Conservation (phyloP, 768 basidiomycete genomes). For the Dictyophora rubrovolvata region DNA sequence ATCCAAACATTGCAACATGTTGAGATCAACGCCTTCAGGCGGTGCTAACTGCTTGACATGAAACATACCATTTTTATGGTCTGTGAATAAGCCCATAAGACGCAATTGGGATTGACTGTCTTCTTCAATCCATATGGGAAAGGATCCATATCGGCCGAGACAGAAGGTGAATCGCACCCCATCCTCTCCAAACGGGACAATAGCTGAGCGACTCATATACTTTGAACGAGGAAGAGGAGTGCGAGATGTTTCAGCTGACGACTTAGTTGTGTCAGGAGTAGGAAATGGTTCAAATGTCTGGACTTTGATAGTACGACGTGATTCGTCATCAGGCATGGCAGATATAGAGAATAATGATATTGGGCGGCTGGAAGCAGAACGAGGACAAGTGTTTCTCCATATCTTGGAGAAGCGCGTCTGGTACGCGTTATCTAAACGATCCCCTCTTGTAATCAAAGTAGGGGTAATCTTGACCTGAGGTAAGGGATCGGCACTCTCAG, state of each 20-base stretch:
- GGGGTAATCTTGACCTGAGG: conserved; percentile 10
- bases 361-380: not conserved
- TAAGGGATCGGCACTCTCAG: not conserved
- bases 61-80: conserved; percentile 1
- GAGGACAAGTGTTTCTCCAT: conserved; percentile 6
- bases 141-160: conserved; percentile 9
- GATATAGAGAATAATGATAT: conserved; percentile 8
- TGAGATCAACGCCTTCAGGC: not conserved
- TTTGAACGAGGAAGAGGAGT: not conserved
- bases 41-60: not conserved
- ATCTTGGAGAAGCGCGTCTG: conserved; percentile 10
- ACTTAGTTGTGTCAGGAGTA: not conserved
- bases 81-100: conserved; percentile 8
- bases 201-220: not conserved
- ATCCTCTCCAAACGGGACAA: not conserved
- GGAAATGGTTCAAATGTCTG: conserved; percentile 11
- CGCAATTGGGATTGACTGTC: not conserved
- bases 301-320: conserved; percentile 3
- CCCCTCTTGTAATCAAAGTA: conserved; percentile 3
- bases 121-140: conserved; percentile 10
- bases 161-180: conserved; percentile 10
- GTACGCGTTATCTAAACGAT: conserved; percentile 4
- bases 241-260: not conserved
- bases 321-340: not conserved
- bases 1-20: conserved; percentile 6